phyloP scores from a whole-genome alignment of 495 filamentous ascomycete genomes.

The Aspergillus leporis region DNA sequence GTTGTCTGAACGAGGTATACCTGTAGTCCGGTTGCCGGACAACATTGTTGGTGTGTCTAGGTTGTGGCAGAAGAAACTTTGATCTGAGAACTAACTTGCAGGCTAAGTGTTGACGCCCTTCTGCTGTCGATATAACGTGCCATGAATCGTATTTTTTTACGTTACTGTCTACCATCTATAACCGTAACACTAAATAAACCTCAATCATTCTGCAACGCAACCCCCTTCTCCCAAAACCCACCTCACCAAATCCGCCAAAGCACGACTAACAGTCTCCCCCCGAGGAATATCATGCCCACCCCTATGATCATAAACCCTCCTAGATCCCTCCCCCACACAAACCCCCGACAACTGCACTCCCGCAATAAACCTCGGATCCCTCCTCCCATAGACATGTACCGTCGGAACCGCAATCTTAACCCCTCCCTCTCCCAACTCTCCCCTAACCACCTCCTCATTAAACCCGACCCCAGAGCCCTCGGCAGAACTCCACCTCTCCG shows the following conservation, averaged over 20 bases:
- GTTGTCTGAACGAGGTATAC: too few relatives aligned
- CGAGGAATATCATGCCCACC: slow-evolving; percentile 18
- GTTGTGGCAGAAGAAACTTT: too few relatives aligned
- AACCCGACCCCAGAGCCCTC: background rate
- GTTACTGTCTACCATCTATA: background rate
- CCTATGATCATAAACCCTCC: slow-evolving; percentile 12
- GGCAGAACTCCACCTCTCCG: slow-evolving; percentile 5
- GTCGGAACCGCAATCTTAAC: slow-evolving; percentile 13
- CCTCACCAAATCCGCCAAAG: slow-evolving; percentile 7
- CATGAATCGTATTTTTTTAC: background rate
- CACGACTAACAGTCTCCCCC: background rate
- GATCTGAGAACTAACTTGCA: too few relatives aligned
- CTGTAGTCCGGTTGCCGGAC: too few relatives aligned
- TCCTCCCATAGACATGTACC: slow-evolving; percentile 16
- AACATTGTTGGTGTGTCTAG: too few relatives aligned
- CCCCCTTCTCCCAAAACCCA: slow-evolving; percentile 3
- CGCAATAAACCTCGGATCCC: slow-evolving; percentile 16
- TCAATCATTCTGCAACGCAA: background rate
- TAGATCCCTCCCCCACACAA: background rate
- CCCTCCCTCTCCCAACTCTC: background rate
- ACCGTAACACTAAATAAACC: background rate
- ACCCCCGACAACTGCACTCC: slow-evolving; percentile 15
- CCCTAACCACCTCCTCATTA: background rate
- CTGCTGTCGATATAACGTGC: too few relatives aligned
- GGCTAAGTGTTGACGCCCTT: too few relatives aligned